Evolutionary conservation across 2,329 filamentous ascomycete species (phyloP).

Genomic region (Ceratocystis harringtonii): DNA sequence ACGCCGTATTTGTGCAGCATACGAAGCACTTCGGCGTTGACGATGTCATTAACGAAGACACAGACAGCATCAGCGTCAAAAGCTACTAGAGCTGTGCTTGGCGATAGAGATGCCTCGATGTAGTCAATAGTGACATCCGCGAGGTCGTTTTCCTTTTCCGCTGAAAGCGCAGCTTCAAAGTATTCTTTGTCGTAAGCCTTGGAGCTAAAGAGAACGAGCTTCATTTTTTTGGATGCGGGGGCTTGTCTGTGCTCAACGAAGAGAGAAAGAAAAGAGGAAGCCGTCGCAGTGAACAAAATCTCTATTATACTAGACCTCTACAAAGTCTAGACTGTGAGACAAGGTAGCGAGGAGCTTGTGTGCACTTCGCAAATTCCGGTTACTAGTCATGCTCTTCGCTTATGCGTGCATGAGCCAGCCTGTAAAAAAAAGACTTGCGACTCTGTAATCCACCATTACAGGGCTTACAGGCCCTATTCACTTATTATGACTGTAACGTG

Average conservation of each 20-base stretch:
- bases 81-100: slow-evolving; percentile 41
- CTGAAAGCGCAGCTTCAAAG: slow-evolving; percentile 31
- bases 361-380: no score
- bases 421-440: not conserved
- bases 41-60: slow-evolving; percentile 52
- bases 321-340: no score
- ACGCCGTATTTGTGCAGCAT: slow-evolving; percentile 36
- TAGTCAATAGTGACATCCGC: slow-evolving; percentile 36
- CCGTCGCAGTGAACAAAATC: no score
- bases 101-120: slow-evolving; percentile 41
- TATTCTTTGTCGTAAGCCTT: slow-evolving; percentile 48
- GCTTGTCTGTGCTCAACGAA: not conserved
- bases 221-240: slow-evolving; percentile 29
- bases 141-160: slow-evolving; percentile 23
- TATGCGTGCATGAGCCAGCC: not conserved
- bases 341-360: no score
- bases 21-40: slow-evolving; percentile 36
- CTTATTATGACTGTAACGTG: not conserved
- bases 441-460: not conserved
- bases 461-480: not conserved
- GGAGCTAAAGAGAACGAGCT: slow-evolving; percentile 48
- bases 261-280: not conserved
- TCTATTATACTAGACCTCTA: no score
- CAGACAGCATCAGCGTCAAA: slow-evolving; percentile 42
- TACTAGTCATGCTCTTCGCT: no score